phyloP scores from a whole-genome alignment of 1,284 basidiomycete species.

The Austroboletus novae-zelandiae region DNA sequence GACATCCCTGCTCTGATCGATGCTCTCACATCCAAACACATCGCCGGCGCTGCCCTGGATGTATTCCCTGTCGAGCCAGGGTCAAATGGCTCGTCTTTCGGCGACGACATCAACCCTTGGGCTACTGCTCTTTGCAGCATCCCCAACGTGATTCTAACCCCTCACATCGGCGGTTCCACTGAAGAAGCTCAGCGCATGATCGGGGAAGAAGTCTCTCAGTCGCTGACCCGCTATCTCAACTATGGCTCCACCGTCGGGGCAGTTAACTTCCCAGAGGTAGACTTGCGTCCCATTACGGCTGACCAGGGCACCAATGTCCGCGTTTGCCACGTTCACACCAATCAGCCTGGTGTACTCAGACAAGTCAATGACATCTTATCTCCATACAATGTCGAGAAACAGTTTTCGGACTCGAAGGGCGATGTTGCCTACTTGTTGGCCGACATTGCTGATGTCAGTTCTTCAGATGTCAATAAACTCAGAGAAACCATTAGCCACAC shows the following conservation, averaged over 20 bases:
- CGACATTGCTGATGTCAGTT: conserved; percentile 90
- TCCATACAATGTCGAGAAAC: conserved; percentile 98
- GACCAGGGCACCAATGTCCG: conserved; percentile 84
- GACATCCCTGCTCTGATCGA: conserved; percentile 90
- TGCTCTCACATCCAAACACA: conserved; percentile 79
- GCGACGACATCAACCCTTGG: conserved; percentile 84
- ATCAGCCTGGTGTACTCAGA: conserved; percentile 96
- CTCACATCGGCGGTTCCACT: conserved; percentile 98
- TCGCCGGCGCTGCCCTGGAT: conserved; percentile 94
- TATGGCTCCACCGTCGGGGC: conserved; percentile 89
- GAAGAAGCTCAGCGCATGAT: conserved; percentile 99
- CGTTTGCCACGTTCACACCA: conserved; percentile 95
- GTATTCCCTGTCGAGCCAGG: conserved; percentile 94
- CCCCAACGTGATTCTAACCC: conserved; percentile 92
- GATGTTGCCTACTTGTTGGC: conserved; percentile 95
- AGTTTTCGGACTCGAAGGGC: conserved; percentile 95
- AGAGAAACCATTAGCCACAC: conserved; percentile 83
- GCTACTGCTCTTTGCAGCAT: conserved; percentile 68
- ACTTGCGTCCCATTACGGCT: conserved; percentile 87
- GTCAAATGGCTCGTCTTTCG: conserved; percentile 85
- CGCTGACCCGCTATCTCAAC: conserved; percentile 88
- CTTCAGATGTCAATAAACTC: conserved; percentile 79
- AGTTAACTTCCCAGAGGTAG: conserved; percentile 99
- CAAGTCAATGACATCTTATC: conserved; percentile 93
- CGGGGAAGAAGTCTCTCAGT: conserved; percentile 89